Base-by-base conservation (phyloP, 2,329 filamentous ascomycete genomes). In the Malbranchea cinnamomea region DNA sequence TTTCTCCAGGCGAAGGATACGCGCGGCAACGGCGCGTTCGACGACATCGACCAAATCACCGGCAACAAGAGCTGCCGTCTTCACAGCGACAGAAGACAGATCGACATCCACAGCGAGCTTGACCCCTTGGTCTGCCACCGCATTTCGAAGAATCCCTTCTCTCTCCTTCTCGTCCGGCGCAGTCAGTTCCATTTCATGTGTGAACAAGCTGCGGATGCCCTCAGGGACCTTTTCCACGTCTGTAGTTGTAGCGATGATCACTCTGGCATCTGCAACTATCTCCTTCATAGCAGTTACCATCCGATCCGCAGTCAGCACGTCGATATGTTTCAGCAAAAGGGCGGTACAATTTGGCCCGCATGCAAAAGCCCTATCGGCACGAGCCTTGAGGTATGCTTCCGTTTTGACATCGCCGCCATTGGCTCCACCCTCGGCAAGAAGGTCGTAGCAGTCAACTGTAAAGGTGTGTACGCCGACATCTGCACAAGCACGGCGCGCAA, bases 191-290 rank as follows among this genome's bases (percentile, higher is more conserved):
- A 98, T 66, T 53, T 98, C 89, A 45, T 98, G 87, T 0, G 84
- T 93, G 52, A 98, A 95, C 2, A 95, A 63, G 7, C 83, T 83
- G 31, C 89, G 73, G 12, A 95, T 75, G 1, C 80, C 80, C 44
- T 94, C 85, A 0, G 87, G 81, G 1, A 98, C 72, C 52, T 95
- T 91, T 49, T 95, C 89, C 1, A 94, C 74, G 42, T 95, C 87
- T 5, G 84, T 93, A 0, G 87, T 94, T 0, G 89, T 98, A 1
- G 89, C 87, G 42, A 98, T 75, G 14, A 98, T 59, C 2, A 95
- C 81, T 32, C 89, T 67, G 3, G 74, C 74, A 26, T 79, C 76
- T n/a, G 71, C 65, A 13, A 94, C 57, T 2, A 95, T 75, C 37
- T 92, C 81, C 47, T 82, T 80, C 48, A 98, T 65, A 0, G 83